A percentile compares a stretch with the other conserved stretches of the same genome.
Evolutionary conservation across 768 basidiomycete genomes (phyloP).

Genomic region (Serendipita sp.): DNA sequence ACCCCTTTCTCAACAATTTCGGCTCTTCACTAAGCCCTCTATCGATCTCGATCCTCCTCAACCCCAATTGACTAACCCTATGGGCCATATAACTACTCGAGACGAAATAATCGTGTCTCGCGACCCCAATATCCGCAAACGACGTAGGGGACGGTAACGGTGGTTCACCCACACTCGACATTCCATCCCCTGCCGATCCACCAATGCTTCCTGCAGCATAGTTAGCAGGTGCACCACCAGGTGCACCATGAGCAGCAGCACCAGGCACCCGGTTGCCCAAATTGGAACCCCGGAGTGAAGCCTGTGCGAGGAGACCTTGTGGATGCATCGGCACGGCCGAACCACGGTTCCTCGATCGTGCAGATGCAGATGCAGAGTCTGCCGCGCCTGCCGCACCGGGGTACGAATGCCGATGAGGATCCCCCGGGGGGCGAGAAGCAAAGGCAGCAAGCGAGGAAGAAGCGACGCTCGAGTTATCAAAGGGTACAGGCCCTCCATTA

Average conservation of each 20-base stretch:
- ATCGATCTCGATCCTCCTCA: slow-evolving; percentile 3
- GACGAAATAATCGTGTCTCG: neutral
- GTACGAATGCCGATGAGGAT: no score
- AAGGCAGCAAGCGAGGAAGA: no score
- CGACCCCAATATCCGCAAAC: slow-evolving; percentile 1
- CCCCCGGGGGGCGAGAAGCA: no score
- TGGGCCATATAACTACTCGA: neutral
- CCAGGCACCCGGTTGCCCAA: neutral
- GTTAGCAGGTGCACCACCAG: no score
- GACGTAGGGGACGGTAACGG: neutral
- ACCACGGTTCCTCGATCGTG: neutral
- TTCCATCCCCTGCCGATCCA: neutral
- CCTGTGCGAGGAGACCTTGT: neutral
- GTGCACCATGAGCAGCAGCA: no score
- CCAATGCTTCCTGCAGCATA: no score
- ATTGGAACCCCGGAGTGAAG: neutral
- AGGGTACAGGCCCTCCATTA: neutral
- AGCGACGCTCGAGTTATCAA: no score
- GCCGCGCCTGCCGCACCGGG: no score
- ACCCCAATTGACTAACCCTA: neutral
- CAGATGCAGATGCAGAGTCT: neutral
- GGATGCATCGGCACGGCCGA: neutral
- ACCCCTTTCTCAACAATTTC: slow-evolving; percentile 32
- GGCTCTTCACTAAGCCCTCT: slow-evolving; percentile 16
- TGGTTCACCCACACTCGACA: neutral